Evolutionary conservation across 148 eudicot genomes (phyloP).

Genomic region (Chenopodium album): DNA sequence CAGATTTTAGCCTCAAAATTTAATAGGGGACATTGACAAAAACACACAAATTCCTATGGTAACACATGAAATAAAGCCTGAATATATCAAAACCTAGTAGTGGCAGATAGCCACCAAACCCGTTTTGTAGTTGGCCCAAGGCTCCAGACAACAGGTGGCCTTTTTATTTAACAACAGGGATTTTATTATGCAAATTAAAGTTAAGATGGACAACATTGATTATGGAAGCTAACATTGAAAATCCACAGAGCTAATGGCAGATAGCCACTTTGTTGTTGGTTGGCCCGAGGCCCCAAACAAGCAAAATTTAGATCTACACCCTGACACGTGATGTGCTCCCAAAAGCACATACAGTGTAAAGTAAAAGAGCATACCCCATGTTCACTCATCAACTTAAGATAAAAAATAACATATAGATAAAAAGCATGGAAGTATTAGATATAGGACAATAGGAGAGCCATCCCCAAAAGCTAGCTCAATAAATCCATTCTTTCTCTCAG

Average conservation of each 20-base stretch:
- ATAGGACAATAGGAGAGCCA: no score
- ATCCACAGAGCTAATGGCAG: neutral
- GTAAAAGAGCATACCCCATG: no score
- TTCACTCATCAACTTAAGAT: no score
- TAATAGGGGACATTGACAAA: neutral
- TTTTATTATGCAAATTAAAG: neutral
- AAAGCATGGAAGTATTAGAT: no score
- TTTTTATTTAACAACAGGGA: neutral
- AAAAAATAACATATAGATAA: no score
- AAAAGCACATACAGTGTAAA: no score
- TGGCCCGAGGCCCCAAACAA: neutral
- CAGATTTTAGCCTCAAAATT: neutral
- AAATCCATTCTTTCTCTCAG: no score
- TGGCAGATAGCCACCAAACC: neutral
- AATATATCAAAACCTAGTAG: neutral
- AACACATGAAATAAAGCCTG: neutral
- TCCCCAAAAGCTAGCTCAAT: no score
- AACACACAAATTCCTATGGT: neutral
- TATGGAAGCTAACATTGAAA: neutral
- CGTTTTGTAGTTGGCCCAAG: no score
- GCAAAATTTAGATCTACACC: neutral
- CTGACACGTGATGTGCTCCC: no score
- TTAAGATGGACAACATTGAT: neutral
- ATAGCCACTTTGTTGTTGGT: neutral
- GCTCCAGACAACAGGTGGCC: no score